These are phyloP conservation scores for Aspergillus leporis DNA, from an alignment of 495 filamentous ascomycete species.

Conservation along the genomic window DNA sequence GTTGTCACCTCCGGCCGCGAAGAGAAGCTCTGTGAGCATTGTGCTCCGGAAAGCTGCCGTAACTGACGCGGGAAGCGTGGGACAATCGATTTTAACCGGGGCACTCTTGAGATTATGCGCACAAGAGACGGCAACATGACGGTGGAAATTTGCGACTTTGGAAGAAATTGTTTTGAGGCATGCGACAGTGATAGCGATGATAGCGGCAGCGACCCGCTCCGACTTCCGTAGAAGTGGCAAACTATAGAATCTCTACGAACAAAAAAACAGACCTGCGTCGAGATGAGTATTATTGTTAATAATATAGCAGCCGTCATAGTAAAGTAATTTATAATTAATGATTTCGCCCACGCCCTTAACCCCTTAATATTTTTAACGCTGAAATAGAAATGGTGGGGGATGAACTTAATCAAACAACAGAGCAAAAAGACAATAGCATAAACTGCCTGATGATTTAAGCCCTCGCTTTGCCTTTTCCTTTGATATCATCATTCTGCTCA, in stretches of 20 bases:
- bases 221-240: conserved; percentile 21
- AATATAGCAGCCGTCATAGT: neutral
- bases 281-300: neutral
- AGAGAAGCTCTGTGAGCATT: conserved; percentile 4
- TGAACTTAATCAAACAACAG: neutral
- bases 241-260: neutral
- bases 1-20: conserved; percentile 10
- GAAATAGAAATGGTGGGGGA: neutral
- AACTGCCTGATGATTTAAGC: conserved; percentile 21
- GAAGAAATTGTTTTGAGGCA: conserved; percentile 22
- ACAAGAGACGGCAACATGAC: conserved; percentile 37
- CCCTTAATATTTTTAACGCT: neutral
- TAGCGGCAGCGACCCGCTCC: conserved; percentile 15
- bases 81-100: conserved; percentile 8
- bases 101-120: conserved; percentile 25
- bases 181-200: conserved; percentile 23
- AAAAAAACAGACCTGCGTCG: neutral
- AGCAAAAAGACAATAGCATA: conserved; percentile 23
- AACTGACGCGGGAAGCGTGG: neutral
- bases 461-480: conserved; percentile 43
- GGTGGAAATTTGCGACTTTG: conserved; percentile 15
- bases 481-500: conserved; percentile 21
- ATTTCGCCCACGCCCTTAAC: neutral
- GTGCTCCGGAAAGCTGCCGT: neutral
- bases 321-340: neutral